These are phyloP conservation scores for Buddleja alternifolia DNA, from an alignment of 257 asterid genomes.

Conservation along the genomic window DNA sequence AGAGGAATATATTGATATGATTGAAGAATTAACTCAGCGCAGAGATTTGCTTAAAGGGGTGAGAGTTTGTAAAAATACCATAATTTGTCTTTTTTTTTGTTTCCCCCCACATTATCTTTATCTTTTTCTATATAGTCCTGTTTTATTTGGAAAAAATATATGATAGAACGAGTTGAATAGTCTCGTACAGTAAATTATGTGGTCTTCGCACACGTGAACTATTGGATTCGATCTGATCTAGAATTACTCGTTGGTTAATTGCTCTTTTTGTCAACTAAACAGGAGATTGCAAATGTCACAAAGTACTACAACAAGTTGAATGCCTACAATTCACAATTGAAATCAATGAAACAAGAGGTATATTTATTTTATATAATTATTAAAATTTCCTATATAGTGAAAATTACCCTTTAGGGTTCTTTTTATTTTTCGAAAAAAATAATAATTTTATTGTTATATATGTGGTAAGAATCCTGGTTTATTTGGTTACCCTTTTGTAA, in stretches of 20 bases:
- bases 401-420: background rate
- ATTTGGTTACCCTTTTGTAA: slow-evolving; percentile 1
- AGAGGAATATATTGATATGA: slow-evolving; percentile 35
- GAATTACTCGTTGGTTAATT: too few relatives aligned
- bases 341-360: slow-evolving; percentile 51
- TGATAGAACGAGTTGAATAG: too few relatives aligned
- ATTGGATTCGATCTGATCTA: too few relatives aligned
- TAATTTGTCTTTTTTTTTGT: background rate
- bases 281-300: slow-evolving; percentile 53
- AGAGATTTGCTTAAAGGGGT: slow-evolving; percentile 53
- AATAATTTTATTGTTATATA: background rate
- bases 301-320: slow-evolving; percentile 35
- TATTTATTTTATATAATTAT: too few relatives aligned
- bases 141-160: too few relatives aligned
- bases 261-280: slow-evolving; percentile 17
- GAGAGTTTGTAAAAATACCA: slow-evolving; percentile 3
- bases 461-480: slow-evolving; percentile 21
- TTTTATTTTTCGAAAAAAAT: background rate
- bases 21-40: slow-evolving; percentile 44
- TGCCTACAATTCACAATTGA: slow-evolving; percentile 41
- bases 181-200: too few relatives aligned
- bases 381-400: background rate
- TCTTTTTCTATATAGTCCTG: background rate
- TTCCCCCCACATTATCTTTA: background rate
- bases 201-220: too few relatives aligned